These are phyloP conservation scores for Stipa capillata DNA, from an alignment of 176 grass and related monocot species.

Conservation along the genomic window DNA sequence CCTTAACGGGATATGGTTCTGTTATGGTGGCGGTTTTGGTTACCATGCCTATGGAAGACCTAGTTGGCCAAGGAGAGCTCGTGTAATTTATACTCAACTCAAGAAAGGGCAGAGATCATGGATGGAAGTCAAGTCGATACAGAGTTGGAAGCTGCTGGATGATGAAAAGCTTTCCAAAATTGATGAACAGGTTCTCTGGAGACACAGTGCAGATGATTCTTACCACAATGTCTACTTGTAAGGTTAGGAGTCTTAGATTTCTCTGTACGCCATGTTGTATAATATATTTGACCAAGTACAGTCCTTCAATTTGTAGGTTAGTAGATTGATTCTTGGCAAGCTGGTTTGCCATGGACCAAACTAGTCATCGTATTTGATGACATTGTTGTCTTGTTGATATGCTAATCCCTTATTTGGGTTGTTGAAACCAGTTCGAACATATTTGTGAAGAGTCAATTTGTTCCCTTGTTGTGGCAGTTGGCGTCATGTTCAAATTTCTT, in stretches of 20 bases:
- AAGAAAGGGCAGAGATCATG: constrained; percentile 49
- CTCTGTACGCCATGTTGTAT: not conserved
- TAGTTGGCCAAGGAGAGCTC: constrained; percentile 70
- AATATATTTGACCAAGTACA: not conserved
- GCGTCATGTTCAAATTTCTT: not conserved
- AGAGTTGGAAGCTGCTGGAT: constrained; percentile 76
- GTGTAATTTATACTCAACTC: constrained; percentile 43
- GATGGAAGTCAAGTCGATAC: constrained; percentile 51
- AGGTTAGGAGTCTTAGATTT: not conserved
- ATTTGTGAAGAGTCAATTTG: not conserved
- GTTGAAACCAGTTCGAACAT: not conserved
- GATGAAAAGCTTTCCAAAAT: constrained; percentile 62
- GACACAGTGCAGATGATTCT: not conserved
- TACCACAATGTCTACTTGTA: not conserved
- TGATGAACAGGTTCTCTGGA: constrained; percentile 83
- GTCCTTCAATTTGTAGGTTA: not conserved
- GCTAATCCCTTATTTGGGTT: not conserved
- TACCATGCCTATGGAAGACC: constrained; percentile 84
- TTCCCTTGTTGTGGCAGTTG: not conserved
- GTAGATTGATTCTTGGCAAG: not conserved
- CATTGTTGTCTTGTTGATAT: not conserved
- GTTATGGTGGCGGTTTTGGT: constrained; percentile 92
- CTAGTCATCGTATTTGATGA: not conserved
- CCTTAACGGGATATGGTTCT: constrained; percentile 68
- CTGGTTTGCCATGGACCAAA: not conserved